A percentile compares a stretch with the other conserved stretches of the same genome.
Conservation (phyloP, 2,329 filamentous ascomycete genomes). For the Fusarium sambucinum region DNA sequence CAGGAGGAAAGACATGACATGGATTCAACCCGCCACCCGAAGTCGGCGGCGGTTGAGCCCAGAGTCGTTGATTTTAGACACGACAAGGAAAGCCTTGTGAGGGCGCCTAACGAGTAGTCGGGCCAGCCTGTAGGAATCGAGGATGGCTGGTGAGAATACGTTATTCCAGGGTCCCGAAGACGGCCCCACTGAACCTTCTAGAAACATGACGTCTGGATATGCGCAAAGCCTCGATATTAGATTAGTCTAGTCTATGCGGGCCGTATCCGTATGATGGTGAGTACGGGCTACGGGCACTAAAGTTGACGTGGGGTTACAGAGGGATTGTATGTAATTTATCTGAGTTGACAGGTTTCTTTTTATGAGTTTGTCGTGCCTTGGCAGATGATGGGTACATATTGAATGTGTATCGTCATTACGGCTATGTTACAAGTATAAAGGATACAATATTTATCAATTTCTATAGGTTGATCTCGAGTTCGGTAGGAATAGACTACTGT, state of each 20-base stretch:
- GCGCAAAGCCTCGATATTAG: conserved; percentile 53
- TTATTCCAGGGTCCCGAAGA: conserved; percentile 22
- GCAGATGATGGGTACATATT: conserved; percentile 6
- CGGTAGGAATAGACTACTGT: conserved; percentile 6
- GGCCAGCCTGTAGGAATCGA: conserved; percentile 18
- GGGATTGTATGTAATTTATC: conserved; percentile 5
- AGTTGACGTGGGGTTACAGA: conserved; percentile 28
- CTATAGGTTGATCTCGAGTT: conserved; percentile 5
- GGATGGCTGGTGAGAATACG: conserved; percentile 25
- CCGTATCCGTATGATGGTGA: conserved; percentile 14
- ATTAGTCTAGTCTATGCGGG: conserved; percentile 21
- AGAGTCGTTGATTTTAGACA: conserved; percentile 20
- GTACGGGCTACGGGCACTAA: conserved; percentile 42
- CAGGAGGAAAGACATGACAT: background rate
- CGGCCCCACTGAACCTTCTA: conserved; percentile 61
- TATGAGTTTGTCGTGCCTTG: conserved; percentile 6
- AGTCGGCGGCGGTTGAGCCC: conserved; percentile 7
- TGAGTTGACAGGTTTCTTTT: conserved; percentile 19
- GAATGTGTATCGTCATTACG: conserved; percentile 2
- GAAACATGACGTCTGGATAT: conserved; percentile 53
- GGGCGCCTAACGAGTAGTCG: conserved; percentile 18
- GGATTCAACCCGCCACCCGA: conserved; percentile 27
- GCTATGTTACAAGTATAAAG: background rate
- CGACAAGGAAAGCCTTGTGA: conserved; percentile 18
- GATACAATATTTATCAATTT: background rate